These are phyloP conservation scores for Aspergillus sp. DNA, from an alignment of 2,329 filamentous ascomycete genomes.

Conservation along the genomic window DNA sequence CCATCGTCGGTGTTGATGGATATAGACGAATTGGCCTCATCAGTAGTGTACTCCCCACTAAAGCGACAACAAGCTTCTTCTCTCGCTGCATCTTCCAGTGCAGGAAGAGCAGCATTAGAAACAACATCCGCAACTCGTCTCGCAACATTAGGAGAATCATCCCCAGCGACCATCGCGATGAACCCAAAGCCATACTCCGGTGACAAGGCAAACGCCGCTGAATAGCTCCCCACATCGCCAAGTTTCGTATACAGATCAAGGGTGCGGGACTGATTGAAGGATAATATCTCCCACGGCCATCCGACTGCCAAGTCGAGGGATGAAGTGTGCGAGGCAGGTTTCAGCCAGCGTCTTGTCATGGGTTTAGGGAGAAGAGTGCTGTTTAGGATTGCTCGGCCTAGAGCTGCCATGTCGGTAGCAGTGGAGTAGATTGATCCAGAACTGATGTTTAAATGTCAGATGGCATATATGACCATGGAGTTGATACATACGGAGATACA, in stretches of 20 bases:
- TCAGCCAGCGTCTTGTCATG: conserved; percentile 39
- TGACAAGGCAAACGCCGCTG: background rate
- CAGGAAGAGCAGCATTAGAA: no score
- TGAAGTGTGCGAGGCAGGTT: conserved; percentile 17
- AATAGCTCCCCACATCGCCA: background rate
- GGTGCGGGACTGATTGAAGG: background rate
- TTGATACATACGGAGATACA: background rate
- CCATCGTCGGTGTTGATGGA: no score
- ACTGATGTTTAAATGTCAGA: background rate
- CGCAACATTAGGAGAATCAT: no score
- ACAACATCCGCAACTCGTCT: no score
- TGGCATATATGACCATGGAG: background rate
- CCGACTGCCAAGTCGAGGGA: background rate
- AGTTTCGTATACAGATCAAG: background rate
- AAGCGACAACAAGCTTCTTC: no score
- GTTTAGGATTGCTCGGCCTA: conserved; percentile 36
- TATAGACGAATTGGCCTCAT: no score
- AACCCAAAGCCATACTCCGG: background rate
- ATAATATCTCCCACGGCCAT: background rate
- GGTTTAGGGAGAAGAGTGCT: conserved; percentile 27
- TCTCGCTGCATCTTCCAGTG: no score
- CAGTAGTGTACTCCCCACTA: no score
- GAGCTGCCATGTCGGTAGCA: conserved; percentile 29
- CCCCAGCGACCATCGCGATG: no score
- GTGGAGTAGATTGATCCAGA: conserved; percentile 19